phyloP scores from a whole-genome alignment of 1,284 basidiomycete genomes.

The Sporisorium graminicola region DNA sequence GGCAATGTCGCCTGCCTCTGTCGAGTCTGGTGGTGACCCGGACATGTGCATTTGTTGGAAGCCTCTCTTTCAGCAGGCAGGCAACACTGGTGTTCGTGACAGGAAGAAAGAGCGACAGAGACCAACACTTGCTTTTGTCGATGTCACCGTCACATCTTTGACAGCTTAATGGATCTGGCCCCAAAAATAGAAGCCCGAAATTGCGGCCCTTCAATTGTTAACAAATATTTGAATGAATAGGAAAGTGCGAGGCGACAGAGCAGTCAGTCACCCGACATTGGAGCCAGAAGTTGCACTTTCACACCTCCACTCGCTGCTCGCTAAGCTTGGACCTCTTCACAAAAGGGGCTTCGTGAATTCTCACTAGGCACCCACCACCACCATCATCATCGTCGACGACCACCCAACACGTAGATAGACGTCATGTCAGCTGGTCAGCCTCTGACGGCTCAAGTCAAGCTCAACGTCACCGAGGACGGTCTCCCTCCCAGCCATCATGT shows the following conservation, averaged over 20 bases:
- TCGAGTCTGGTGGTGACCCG: not conserved
- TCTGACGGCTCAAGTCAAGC: slow-evolving; percentile 23
- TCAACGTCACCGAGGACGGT: slow-evolving; percentile 16
- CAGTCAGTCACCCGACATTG: too few relatives aligned
- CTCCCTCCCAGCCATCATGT: slow-evolving; percentile 46
- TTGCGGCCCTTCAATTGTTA: not conserved
- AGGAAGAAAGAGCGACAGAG: not conserved
- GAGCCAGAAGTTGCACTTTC: not conserved
- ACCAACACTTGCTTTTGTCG: not conserved
- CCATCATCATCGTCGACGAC: not conserved
- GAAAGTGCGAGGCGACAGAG: too few relatives aligned
- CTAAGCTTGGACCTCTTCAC: not conserved
- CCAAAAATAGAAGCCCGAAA: not conserved
- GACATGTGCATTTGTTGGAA: not conserved
- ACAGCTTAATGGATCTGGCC: not conserved
- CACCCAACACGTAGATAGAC: not conserved
- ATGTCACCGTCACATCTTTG: not conserved
- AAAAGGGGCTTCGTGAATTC: not conserved
- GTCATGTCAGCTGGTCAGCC: not conserved
- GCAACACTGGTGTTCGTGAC: too few relatives aligned
- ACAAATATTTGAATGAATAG: too few relatives aligned
- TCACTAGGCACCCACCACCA: not conserved
- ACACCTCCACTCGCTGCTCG: not conserved
- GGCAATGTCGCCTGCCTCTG: slow-evolving; percentile 22
- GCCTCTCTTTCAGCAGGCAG: too few relatives aligned